Conservation (phyloP, 768 basidiomycete species). For the Lactifluus subvellereus region DNA sequence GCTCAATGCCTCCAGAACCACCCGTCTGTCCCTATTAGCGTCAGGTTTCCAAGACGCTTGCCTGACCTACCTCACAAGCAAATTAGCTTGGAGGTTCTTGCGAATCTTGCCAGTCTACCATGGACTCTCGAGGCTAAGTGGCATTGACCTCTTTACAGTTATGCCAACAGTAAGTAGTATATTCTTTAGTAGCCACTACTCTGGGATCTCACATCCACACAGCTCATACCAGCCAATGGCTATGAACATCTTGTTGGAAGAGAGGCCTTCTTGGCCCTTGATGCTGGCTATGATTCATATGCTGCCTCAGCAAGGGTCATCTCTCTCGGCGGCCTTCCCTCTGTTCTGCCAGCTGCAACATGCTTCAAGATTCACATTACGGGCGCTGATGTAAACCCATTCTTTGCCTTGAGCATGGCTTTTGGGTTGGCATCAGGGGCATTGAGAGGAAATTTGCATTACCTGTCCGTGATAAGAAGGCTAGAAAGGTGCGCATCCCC, state of each 20-base stretch:
- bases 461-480: conserved; percentile 53
- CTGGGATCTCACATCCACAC: not conserved
- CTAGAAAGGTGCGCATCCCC: conserved; percentile 43
- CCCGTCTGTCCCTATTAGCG: too few relatives aligned
- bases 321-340: conserved; percentile 86
- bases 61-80: too few relatives aligned
- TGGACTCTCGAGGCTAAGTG: not conserved
- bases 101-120: too few relatives aligned
- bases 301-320: conserved; percentile 89
- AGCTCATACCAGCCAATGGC: conserved; percentile 89
- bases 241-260: conserved; percentile 98
- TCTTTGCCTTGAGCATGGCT: conserved; percentile 82
- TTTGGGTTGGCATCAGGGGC: conserved; percentile 84
- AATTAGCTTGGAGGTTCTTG: too few relatives aligned
- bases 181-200: not conserved
- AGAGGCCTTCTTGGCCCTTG: conserved; percentile 92
- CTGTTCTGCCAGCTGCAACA: conserved; percentile 73
- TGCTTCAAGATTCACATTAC: conserved; percentile 92
- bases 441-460: conserved; percentile 71
- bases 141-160: conserved; percentile 12
- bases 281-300: conserved; percentile 92
- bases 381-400: conserved; percentile 96
- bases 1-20: too few relatives aligned
- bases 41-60: too few relatives aligned
- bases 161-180: conserved; percentile 19